Percentiles rank a stretch among this genome's conserved stretches.
phyloP scores from a whole-genome alignment of 371 early-diverging fungal genomes.

The Pancytospora epiphaga region DNA sequence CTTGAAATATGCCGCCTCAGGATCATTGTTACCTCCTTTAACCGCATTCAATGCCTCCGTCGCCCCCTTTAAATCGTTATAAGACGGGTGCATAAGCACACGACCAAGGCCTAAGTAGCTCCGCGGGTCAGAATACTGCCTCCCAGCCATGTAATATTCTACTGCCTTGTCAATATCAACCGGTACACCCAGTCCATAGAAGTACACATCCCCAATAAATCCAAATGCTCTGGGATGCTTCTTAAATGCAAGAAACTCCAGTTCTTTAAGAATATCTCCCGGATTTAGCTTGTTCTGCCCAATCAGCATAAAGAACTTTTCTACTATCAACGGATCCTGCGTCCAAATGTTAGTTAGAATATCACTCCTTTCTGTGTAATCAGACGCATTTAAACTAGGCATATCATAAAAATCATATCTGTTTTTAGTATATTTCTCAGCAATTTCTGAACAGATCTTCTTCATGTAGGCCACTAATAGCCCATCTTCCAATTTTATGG shows the following conservation, averaged over 20 bases:
- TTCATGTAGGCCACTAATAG: too few relatives aligned
- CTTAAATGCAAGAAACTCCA: constrained; percentile 35
- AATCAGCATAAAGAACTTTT: constrained; percentile 44
- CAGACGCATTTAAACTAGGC: neutral
- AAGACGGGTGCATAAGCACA: constrained; percentile 30
- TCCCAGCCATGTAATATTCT: constrained; percentile 55
- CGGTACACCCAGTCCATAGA: constrained; percentile 53
- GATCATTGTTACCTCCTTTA: constrained; percentile 3
- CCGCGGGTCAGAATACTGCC: constrained; percentile 36
- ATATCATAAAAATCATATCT: constrained; percentile 21
- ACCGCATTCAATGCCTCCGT: neutral
- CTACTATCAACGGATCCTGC: constrained; percentile 29
- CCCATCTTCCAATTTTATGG: too few relatives aligned
- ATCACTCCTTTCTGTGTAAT: constrained; percentile 4
- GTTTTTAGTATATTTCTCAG: constrained; percentile 10
- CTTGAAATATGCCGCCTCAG: constrained; percentile 50
- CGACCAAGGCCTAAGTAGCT: constrained; percentile 56
- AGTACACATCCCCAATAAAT: constrained; percentile 57
- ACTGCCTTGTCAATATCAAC: constrained; percentile 48
- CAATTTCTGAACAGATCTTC: too few relatives aligned
- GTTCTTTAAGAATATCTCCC: constrained; percentile 24
- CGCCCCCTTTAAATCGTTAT: constrained; percentile 31
- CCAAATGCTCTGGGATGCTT: constrained; percentile 46
- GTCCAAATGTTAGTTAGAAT: constrained; percentile 26
- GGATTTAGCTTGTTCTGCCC: constrained; percentile 40